Evolutionary conservation across 352 stramenopile genomes (phyloP), one percentile per base, ranked within the genome.

Genomic region (Nothophytophthora sp.): DNA sequence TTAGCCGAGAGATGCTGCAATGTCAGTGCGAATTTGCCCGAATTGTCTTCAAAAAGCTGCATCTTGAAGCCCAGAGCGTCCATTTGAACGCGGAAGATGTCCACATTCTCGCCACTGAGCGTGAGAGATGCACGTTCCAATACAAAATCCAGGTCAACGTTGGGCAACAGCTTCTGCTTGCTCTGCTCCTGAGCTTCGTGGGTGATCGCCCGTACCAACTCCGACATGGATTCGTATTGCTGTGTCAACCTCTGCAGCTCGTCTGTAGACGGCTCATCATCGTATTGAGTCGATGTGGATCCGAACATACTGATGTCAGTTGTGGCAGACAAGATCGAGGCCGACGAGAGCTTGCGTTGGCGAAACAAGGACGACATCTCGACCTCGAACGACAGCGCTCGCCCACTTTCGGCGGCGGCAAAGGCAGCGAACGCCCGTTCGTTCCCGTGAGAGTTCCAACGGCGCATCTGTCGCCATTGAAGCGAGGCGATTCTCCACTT

Each of bases 31-130:
- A 84, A 78, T 2, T 75, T 74, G 0, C 81, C 84, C 2, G 80
- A 91, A 16, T 85, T 68, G 25, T 90, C 78, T 50, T 92, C 75
- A 33, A 78, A 85, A 40, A 88, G 69, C 59, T 86, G 76, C 57
- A 89, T 74, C 33, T 75, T 82, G 37, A 89, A 75, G 22, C 59
- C 63, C 11, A 92, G 62, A 2, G 64, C 60, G 1, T 50, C 58
- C 46, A 83, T 66, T 28, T 63, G 55, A 16, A 76, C 63, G 9
- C 66, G 66, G 30, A 92, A 24, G 40, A 95, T 90, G 29, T 87
- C 76, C n/a, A 68, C 61, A 32, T 73, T 88, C 4, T 73, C 55
- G 10, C 71, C 62, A 32, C 70, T 88, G 9, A 94, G 58, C 16
- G 66, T 81, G 16, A 95, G 56, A 5, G 78, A 88, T 0, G 81